These are phyloP conservation scores for Echinochloa phyllopogon DNA, from an alignment of 176 grass and related monocot genomes.

Conservation along the genomic window DNA sequence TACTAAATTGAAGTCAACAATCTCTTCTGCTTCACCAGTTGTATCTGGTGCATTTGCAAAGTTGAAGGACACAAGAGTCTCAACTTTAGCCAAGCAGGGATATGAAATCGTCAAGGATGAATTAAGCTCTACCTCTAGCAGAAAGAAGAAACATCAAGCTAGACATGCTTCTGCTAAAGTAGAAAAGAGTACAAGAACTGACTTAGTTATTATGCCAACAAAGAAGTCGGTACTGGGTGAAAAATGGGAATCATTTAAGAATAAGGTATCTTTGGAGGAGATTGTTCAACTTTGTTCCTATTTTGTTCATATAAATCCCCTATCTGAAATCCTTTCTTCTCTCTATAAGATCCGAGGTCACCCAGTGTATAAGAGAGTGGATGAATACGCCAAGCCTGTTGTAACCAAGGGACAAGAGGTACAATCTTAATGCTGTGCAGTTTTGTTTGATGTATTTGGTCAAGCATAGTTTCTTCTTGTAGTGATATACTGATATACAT, in stretches of 20 bases:
- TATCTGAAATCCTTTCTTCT: conserved; percentile 42
- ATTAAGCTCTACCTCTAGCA: conserved; percentile 60
- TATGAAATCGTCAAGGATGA: conserved; percentile 82
- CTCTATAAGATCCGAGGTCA: conserved; percentile 66
- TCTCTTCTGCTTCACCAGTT: conserved; percentile 66
- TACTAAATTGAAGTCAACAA: conserved; percentile 53
- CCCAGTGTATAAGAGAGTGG: conserved; percentile 56
- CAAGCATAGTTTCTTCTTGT: neutral
- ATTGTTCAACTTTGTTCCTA: neutral
- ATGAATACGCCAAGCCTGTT: conserved; percentile 74
- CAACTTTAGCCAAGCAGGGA: conserved; percentile 70
- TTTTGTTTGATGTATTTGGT: conserved; percentile 37
- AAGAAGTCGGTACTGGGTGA: conserved; percentile 83
- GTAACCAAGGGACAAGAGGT: conserved; percentile 81
- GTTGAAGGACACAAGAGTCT: conserved; percentile 66
- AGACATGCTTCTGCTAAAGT: conserved; percentile 54
- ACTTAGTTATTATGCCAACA: conserved; percentile 76
- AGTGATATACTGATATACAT: neutral
- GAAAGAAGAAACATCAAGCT: conserved; percentile 63
- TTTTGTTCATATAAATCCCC: conserved; percentile 2
- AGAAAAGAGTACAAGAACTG: conserved; percentile 67
- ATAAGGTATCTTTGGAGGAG: conserved; percentile 67
- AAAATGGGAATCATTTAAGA: conserved; percentile 91
- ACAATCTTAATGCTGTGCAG: conserved; percentile 21
- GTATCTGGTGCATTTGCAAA: conserved; percentile 62